Evolutionary conservation across 1,139 yeast genomes (phyloP).

Genomic region (Blastobotrys petasosporus): DNA sequence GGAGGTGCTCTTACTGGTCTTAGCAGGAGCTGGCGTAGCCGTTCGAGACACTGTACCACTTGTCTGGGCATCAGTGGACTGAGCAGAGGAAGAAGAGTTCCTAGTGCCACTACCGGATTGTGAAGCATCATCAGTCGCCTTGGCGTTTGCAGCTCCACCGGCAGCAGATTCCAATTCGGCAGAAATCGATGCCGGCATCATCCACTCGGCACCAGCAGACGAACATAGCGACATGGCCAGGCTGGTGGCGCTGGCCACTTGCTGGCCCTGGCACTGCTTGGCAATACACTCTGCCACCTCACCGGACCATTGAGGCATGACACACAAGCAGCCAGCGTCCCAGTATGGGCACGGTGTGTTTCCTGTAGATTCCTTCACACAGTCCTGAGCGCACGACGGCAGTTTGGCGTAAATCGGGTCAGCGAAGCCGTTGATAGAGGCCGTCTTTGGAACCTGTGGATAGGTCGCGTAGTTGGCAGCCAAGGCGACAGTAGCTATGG

Average conservation of each 20-base stretch:
- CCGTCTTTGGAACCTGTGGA: slow-evolving; percentile 46
- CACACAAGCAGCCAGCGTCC: slow-evolving; percentile 51
- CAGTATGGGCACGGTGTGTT: slow-evolving; percentile 42
- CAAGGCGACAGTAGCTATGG: slow-evolving; percentile 3
- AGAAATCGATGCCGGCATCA: slow-evolving; percentile 42
- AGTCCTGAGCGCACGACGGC: slow-evolving; percentile 41
- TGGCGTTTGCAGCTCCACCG: slow-evolving; percentile 17
- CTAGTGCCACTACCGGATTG: slow-evolving; percentile 10
- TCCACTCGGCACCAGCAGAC: slow-evolving; percentile 45
- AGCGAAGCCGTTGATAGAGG: slow-evolving; percentile 48
- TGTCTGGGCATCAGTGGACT: neutral
- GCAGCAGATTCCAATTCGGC: slow-evolving; percentile 36
- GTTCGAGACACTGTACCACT: slow-evolving; percentile 5
- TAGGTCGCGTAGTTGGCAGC: slow-evolving; percentile 38
- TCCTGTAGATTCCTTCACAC: slow-evolving; percentile 15
- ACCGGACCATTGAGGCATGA: slow-evolving; percentile 46
- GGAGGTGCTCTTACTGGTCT: neutral
- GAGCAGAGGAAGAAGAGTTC: slow-evolving; percentile 14
- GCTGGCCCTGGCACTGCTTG: slow-evolving; percentile 35
- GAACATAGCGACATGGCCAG: slow-evolving; percentile 42
- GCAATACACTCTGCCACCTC: slow-evolving; percentile 45
- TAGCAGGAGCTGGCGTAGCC: slow-evolving; percentile 8
- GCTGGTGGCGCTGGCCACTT: slow-evolving; percentile 37
- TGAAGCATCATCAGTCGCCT: slow-evolving; percentile 8
- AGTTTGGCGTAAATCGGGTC: slow-evolving; percentile 41